phyloP scores from a whole-genome alignment of 306 rosid species.

The Coriaria nepalensis region DNA sequence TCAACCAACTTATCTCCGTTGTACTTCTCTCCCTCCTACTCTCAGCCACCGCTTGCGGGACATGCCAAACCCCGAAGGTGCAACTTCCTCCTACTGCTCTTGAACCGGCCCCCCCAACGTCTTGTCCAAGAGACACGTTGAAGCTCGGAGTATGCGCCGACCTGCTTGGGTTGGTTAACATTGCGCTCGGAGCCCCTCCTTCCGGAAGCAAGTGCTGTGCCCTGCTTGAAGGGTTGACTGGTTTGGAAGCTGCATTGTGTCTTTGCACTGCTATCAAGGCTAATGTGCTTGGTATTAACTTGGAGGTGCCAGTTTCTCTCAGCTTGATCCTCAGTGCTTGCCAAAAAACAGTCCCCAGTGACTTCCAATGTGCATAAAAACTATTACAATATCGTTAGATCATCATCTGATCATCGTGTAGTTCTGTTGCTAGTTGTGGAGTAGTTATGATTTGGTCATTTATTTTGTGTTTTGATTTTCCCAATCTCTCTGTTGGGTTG shows the following conservation, averaged over 20 bases:
- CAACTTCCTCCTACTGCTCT: not conserved
- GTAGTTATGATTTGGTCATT: not conserved
- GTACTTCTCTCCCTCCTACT: slow-evolving; percentile 16
- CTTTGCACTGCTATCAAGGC: slow-evolving; percentile 71
- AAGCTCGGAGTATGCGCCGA: slow-evolving; percentile 54
- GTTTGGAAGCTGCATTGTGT: slow-evolving; percentile 62
- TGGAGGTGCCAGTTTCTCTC: slow-evolving; percentile 46
- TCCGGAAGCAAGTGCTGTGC: slow-evolving; percentile 43
- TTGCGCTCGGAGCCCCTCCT: slow-evolving; percentile 37
- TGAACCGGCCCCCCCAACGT: not conserved
- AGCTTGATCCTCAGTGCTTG: slow-evolving; percentile 59
- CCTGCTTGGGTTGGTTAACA: slow-evolving; percentile 31
- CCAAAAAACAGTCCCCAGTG: slow-evolving; percentile 56
- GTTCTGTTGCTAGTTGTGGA: not conserved
- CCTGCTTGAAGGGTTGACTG: slow-evolving; percentile 43
- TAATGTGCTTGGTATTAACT: slow-evolving; percentile 57
- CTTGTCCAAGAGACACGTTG: slow-evolving; percentile 52
- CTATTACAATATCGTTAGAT: not conserved
- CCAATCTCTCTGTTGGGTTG: too few relatives aligned
- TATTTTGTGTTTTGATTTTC: too few relatives aligned
- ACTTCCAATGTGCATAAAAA: slow-evolving; percentile 37
- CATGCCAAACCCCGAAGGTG: too few relatives aligned
- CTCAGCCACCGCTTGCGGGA: too few relatives aligned
- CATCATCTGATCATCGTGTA: too few relatives aligned
- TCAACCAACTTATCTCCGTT: too few relatives aligned